Conservation (phyloP, 495 filamentous ascomycete species). For the Penicillium diatomitis region DNA sequence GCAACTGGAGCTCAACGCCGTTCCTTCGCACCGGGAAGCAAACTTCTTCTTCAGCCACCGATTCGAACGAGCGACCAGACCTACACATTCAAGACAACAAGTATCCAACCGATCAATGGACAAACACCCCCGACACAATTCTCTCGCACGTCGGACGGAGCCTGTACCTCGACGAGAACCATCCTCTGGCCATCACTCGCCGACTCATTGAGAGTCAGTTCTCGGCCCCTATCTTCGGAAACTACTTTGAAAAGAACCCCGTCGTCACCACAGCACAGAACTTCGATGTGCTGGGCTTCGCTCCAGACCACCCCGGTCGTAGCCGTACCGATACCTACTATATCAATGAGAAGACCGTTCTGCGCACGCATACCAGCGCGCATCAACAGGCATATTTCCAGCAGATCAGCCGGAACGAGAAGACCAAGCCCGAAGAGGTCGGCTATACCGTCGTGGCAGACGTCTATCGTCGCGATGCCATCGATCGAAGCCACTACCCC, state of each 20-base stretch:
- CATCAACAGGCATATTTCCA: constrained; percentile 86
- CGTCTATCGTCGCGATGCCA: constrained; percentile 90
- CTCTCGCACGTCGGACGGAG: constrained; percentile 60
- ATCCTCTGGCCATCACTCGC: constrained; percentile 85
- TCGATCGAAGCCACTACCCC: constrained; percentile 91
- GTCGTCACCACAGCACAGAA: constrained; percentile 83
- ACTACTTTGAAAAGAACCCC: constrained; percentile 69
- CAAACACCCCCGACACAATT: constrained; percentile 71
- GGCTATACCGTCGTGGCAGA: constrained; percentile 92
- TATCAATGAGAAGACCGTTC: constrained; percentile 71
- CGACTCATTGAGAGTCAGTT: constrained; percentile 88
- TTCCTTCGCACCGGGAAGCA: constrained; percentile 17
- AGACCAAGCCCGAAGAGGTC: constrained; percentile 49
- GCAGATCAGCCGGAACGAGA: constrained; percentile 32
- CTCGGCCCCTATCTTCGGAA: constrained; percentile 57
- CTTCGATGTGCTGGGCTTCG: constrained; percentile 91
- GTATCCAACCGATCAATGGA: constrained; percentile 72
- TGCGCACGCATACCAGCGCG: constrained; percentile 88
- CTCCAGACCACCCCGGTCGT: constrained; percentile 80
- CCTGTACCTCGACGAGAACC: constrained; percentile 78
- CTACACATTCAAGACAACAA: constrained; percentile 50
- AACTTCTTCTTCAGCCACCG: constrained; percentile 2
- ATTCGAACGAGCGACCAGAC: constrained; percentile 6
- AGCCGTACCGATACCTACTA: constrained; percentile 92
- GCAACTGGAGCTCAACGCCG: constrained; percentile 31